Conservation (phyloP, 768 basidiomycete species). For the Xanthoconium purpureum region DNA sequence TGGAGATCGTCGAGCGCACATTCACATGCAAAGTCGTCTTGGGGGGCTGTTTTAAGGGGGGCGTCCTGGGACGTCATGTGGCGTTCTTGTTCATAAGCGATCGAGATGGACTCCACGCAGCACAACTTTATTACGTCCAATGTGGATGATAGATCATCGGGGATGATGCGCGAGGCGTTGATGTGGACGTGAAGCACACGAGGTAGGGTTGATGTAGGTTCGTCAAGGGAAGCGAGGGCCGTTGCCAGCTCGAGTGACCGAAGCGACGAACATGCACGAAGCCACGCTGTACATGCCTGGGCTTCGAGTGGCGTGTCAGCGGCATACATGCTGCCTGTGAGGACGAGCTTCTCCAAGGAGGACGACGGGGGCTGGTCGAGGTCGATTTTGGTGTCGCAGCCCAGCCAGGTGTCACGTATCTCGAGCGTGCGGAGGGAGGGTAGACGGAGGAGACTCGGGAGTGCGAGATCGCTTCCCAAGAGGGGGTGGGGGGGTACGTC, state of each 20-base stretch:
- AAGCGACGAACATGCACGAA: conserved; percentile 23
- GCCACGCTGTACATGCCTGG: conserved; percentile 26
- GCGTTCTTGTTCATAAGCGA: conserved; percentile 18
- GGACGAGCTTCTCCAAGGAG: conserved; percentile 18
- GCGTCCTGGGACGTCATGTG: not conserved
- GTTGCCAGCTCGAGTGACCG: conserved; percentile 21
- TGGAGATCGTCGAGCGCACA: conserved; percentile 33
- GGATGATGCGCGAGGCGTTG: conserved; percentile 25
- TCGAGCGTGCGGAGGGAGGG: conserved; percentile 58
- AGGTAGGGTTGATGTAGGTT: not conserved
- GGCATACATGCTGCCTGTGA: conserved; percentile 33
- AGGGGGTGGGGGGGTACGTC: conserved; percentile 55
- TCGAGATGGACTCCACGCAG: conserved; percentile 20
- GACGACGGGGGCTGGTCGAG: not conserved
- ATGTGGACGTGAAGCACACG: conserved; percentile 22
- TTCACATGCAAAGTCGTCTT: conserved; percentile 27
- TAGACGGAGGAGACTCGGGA: conserved; percentile 65
- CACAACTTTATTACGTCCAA: conserved; percentile 18
- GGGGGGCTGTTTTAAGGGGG: not conserved
- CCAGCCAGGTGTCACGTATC: conserved; percentile 70
- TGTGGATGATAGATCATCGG: conserved; percentile 23
- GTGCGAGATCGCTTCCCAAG: conserved; percentile 54
- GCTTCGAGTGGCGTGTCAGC: conserved; percentile 14
- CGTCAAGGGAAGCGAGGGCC: conserved; percentile 17
- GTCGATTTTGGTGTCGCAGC: conserved; percentile 32